Evolutionary conservation across 2,329 filamentous ascomycete genomes (phyloP), one percentile per base, ranked within the genome.

Genomic region (Akanthomyces muscarius): DNA sequence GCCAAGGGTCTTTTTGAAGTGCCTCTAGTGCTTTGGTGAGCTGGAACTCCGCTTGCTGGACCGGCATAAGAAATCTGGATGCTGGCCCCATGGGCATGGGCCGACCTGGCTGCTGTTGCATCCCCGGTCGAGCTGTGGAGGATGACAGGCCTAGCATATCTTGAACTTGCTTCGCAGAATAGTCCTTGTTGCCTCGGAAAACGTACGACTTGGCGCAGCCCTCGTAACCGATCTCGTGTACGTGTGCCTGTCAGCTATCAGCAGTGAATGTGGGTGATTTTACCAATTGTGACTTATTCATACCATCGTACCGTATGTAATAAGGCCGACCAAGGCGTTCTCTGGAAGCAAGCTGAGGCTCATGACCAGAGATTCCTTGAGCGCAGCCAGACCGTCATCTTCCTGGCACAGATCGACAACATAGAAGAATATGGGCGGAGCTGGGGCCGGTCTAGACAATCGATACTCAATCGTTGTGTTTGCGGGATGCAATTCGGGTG

Each of bases 151-250:
- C 95, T 57, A 99, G 88, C 95, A 99, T 99, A 73, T 99, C 95
- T 76, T 98, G 94, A n/a, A 99, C 92, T 75, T 98, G 93, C 80
- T 98, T 98, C 61, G 93, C 91, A n/a, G 88, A 85, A 76, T 99
- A 99, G 72, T 99, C 95, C 81, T 98, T 99, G 82, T 88, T 97
- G 45, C 95, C 95, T 63, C 94, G 87, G 83, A 99, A 99, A 48
- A 99, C 95, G 72, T 97, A 99, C 6, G 94, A 97, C 78, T 98
- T 99, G 68, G 95, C 92, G 77, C 95, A 99, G 77, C 98, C 95
- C 62, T 91, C 93, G 74, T 99, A 99, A 62, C 95, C 95, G 69
- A 99, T 91, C 78, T 99, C 95, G 74, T 99, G 95, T 21, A 99
- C 92, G 85, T 97, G 93, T 38, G 92, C 87, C 90, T 92, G 68